A percentile compares a stretch with the other conserved stretches of the same genome.
These are phyloP conservation scores for Exophiala dermatitidis DNA, from an alignment of 2,329 filamentous ascomycete species.

Conservation along the genomic window DNA sequence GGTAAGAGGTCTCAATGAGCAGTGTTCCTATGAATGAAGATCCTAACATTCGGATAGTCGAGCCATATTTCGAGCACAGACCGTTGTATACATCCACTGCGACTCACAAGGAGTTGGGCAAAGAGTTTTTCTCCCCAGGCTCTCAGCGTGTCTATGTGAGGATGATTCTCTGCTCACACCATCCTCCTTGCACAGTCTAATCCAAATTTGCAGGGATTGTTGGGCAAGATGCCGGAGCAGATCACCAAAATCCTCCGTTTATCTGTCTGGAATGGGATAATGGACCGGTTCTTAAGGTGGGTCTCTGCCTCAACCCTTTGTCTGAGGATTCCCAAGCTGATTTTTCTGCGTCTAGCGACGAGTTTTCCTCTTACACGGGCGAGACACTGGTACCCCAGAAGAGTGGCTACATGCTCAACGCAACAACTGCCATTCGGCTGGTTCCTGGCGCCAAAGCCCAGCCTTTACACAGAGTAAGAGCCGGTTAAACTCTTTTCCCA, in stretches of 20 bases:
- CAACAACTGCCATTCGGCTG: conserved; percentile 1
- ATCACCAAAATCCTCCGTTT: background rate
- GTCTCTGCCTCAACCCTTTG: no score
- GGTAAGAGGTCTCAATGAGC: background rate
- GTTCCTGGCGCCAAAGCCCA: background rate
- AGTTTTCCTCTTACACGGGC: background rate
- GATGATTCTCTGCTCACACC: background rate
- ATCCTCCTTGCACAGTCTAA: background rate
- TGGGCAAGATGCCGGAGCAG: conserved; percentile 1
- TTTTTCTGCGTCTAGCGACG: background rate
- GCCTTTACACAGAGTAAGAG: background rate
- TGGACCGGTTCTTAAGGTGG: background rate
- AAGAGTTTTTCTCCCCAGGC: background rate
- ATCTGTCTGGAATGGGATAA: background rate
- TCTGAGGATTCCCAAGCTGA: no score
- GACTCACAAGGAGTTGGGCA: background rate
- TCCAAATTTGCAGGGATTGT: background rate
- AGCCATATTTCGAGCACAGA: background rate
- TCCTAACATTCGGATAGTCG: background rate
- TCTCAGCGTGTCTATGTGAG: conserved; percentile 2
- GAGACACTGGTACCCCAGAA: background rate
- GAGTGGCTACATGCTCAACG: background rate
- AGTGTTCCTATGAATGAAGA: background rate
- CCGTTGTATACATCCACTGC: background rate
- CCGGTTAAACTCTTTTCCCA: background rate